These are phyloP conservation scores for Hawksworthiomyces lignivorus DNA, from an alignment of 2,329 filamentous ascomycete species.

Conservation along the genomic window DNA sequence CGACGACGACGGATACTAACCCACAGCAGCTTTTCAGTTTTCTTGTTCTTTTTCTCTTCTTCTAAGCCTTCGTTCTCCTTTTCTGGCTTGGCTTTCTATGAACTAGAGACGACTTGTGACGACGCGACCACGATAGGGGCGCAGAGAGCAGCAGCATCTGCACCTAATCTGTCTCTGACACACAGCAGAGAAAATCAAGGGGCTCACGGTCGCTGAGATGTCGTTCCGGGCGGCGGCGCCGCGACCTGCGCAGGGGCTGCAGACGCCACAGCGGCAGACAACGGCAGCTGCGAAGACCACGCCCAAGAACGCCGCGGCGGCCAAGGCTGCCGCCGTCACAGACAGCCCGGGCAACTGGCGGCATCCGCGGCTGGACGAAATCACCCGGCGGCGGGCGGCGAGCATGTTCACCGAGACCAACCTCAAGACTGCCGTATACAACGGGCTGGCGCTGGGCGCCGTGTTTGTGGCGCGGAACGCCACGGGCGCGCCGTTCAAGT, in stretches of 20 bases:
- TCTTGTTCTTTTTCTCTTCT: no score
- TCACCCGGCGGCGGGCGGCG: constrained; percentile 70
- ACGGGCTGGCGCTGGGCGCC: constrained; percentile 36
- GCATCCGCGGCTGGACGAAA: constrained; percentile 83
- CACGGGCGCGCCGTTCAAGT: constrained; percentile 22
- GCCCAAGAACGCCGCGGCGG: neutral
- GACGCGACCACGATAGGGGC: no score
- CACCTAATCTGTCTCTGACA: no score
- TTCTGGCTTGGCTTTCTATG: no score
- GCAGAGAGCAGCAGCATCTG: no score
- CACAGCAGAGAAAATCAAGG: no score
- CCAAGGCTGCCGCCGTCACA: constrained; percentile 16
- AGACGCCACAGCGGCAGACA: constrained; percentile 9
- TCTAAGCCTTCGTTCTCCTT: no score
- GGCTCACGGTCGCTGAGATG: neutral
- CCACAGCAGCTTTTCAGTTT: no score
- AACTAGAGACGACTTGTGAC: no score
- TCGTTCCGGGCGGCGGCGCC: neutral
- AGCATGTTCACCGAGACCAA: constrained; percentile 74
- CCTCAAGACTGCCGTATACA: constrained; percentile 61
- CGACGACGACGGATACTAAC: no score
- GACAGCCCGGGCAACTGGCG: constrained; percentile 76
- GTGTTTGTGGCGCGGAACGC: constrained; percentile 17
- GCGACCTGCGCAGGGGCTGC: constrained; percentile 1
- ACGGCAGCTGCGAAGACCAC: neutral